Percentiles rank a stretch among this genome's conserved stretches.
phyloP scores from a whole-genome alignment of 2,329 filamentous ascomycete species.

The Cordyceps cateniannulata region DNA sequence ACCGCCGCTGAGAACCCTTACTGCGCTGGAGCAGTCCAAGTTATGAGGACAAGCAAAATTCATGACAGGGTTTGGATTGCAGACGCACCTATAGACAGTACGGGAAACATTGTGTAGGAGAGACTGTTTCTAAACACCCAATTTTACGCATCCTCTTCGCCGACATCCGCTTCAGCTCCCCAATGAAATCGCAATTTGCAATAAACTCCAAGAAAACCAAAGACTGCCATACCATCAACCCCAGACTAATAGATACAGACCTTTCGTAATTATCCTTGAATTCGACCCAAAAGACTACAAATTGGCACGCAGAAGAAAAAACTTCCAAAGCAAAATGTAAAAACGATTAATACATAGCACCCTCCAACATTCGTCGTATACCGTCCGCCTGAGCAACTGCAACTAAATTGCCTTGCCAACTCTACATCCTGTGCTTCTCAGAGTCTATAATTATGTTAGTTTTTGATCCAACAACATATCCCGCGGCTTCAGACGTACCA shows the following conservation, averaged over 20 bases:
- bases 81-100: too few relatives aligned
- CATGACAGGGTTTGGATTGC: too few relatives aligned
- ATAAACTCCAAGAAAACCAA: constrained; percentile 4
- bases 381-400: neutral
- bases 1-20: constrained; percentile 21
- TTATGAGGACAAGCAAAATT: constrained; percentile 13
- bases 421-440: constrained; percentile 38
- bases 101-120: neutral
- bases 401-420: neutral
- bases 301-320: neutral
- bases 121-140: neutral
- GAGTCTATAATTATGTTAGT: constrained; percentile 29
- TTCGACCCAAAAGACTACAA: constrained; percentile 8
- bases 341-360: constrained; percentile 1
- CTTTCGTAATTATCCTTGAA: constrained; percentile 6
- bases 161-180: neutral
- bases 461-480: constrained; percentile 14
- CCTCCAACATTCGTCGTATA: neutral
- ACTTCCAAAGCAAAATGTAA: neutral
- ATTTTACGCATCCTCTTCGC: neutral
- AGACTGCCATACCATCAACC: constrained; percentile 1
- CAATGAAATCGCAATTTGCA: neutral
- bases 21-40: constrained; percentile 23
- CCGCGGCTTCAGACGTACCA: constrained; percentile 50
- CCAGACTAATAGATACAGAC: constrained; percentile 11